Base-by-base conservation (phyloP, 495 filamentous ascomycete genomes). In the Sabuloglossum arenarium region DNA sequence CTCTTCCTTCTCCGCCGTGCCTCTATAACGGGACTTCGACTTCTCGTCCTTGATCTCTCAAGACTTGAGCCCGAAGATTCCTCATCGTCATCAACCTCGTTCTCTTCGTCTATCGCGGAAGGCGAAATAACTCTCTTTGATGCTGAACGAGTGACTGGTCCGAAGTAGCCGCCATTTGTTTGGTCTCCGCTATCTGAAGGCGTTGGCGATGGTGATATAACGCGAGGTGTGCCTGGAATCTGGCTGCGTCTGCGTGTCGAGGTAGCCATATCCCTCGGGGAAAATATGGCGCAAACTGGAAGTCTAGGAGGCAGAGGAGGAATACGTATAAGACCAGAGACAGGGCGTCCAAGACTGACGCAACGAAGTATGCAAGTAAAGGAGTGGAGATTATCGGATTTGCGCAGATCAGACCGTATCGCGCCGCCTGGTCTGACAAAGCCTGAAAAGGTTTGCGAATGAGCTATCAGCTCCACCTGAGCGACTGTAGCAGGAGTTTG, bases 121-220 rank as follows among this genome's bases (percentile, higher is more conserved):
- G 62, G 60, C 10, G 60, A 58, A 30, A 57, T 58, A 60, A 56
- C 55, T 49, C 57, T 47, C 21, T 61, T 58, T 25, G 58, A 54
- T 23, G 57, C 52, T 21, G 63, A 64, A 47, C 68, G 65, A 32
- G 68, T 71, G 12, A 56, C 54, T 27, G 66, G 65, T 21, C 63
- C 62, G 58, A 71, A 70, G 53, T 72, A 72, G 14, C 37, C 56
- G 14, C 46, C 52, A n/a, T 62, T 62, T 28, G 25, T n/a, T 27
- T 63, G 63, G 11, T 56, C 57, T 53, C 64, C 61, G 23, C 43
- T 47, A 23, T 70, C 68, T 11, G 69, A 70, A 11, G 69, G 70
- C 2, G 68, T 70, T 10, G 70, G 70, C 21, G 70, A 69, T 9
- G 69, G 69, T 12, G 69, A 70, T 49, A 71, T 71, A 14, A 71